Base-by-base conservation (phyloP, 2,329 filamentous ascomycete species). In the Fusarium mexicanum region DNA sequence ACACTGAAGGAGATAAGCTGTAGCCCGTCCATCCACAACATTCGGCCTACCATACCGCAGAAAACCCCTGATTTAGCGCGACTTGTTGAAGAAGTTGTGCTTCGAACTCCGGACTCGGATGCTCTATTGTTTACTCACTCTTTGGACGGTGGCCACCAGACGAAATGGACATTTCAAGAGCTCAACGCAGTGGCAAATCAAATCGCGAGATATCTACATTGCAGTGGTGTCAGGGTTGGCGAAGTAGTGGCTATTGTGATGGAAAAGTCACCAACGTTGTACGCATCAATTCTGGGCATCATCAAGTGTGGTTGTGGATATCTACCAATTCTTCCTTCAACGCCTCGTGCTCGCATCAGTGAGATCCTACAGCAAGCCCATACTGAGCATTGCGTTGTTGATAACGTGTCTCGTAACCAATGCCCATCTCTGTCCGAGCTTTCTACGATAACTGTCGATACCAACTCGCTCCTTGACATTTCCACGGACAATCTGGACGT, bases 271-370 rank as follows among this genome's bases (percentile, higher is more conserved):
- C 80, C 90, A 3, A 81, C 90, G 33, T 83, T 97, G 2, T 97
- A 97, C 78, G 86, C 91, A 35, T 87, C 91, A 1, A 93, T 97
- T 33, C 85, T 98, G 37, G 94, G 90, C 3, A 88, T 92, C 29
- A 81, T 94, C 38, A 97, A 97, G 77, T 85, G 90, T 10, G 94
- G 94, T 14, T 91, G 91, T 76, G 94, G 91, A 13, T 96, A 97
- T 78, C 83, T 97, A n/a, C 94, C 94, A 0, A 85, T 97, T 8
- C 86, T 94, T 2, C 92, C 93, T 2, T 90, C 88, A n/a, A 93
- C 91, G 0, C 94, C 94, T 1, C 29, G 78, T 2, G 86, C 90
- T 16, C 87, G 93, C 58, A 84, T 93, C 2, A 80, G 84, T 6
- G 84, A 87, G 6, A 93, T 96, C 29, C 73, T 97, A 22, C 71